These are phyloP conservation scores for Podaxis sp. DNA, from an alignment of 768 basidiomycete species.

Conservation along the genomic window DNA sequence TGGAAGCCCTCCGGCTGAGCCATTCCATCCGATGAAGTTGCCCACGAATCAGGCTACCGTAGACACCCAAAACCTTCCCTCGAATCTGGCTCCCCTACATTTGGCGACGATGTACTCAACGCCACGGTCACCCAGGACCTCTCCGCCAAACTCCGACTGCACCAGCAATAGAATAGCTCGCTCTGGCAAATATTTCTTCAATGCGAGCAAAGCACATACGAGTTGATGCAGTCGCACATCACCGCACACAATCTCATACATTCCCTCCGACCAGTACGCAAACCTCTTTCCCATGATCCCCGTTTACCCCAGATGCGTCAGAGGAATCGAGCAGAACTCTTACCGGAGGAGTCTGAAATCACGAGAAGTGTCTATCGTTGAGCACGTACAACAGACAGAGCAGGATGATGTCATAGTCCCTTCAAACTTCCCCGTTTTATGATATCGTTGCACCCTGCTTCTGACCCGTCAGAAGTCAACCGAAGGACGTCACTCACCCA, in stretches of 20 bases:
- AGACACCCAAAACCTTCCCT: neutral
- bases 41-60: neutral
- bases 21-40: neutral
- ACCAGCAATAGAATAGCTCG: neutral
- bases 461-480: neutral
- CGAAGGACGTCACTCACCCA: neutral
- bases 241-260: neutral
- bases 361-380: neutral
- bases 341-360: slow-evolving; percentile 5
- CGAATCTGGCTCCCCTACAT: neutral
- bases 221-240: neutral
- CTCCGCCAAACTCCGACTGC: neutral
- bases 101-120: neutral
- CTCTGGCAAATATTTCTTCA: neutral
- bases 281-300: neutral
- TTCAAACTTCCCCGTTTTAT: neutral
- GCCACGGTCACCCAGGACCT: neutral
- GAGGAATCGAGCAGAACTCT: neutral
- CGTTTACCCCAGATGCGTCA: neutral
- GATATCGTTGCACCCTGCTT: neutral
- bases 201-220: neutral
- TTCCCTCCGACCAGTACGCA: neutral
- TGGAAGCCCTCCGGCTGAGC: neutral
- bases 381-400: slow-evolving; percentile 1
- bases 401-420: slow-evolving; percentile 7